These are phyloP conservation scores for Alternaria sp. DNA, from an alignment of 2,329 filamentous ascomycete species.

Conservation along the genomic window DNA sequence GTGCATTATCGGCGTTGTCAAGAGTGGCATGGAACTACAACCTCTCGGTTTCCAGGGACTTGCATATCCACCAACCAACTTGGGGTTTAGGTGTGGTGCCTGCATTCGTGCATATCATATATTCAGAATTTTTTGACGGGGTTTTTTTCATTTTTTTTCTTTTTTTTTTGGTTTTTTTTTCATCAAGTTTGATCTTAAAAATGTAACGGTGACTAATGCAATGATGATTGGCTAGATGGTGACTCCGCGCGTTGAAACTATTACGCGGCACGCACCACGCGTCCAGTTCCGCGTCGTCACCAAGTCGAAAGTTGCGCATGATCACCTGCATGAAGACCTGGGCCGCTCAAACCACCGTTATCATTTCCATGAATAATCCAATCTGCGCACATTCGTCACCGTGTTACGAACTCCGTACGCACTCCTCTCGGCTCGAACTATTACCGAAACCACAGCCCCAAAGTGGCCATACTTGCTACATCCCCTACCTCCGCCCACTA, in stretches of 20 bases:
- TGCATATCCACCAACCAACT: conserved; percentile 2
- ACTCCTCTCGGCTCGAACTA: background rate
- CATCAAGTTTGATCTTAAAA: background rate
- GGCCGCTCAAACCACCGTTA: background rate
- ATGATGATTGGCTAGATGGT: background rate
- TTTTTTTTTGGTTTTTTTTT: background rate
- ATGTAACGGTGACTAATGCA: background rate
- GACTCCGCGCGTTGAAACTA: background rate
- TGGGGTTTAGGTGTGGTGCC: background rate
- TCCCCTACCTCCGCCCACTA: background rate
- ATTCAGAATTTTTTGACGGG: background rate
- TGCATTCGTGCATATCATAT: background rate
- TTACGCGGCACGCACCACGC: too few relatives aligned
- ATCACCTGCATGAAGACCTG: background rate
- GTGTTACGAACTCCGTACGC: background rate
- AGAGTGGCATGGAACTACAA: background rate
- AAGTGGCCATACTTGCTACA: background rate
- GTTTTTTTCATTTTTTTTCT: too few relatives aligned
- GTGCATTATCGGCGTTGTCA: conserved; percentile 15
- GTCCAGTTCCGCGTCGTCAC: background rate
- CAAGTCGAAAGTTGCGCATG: background rate
- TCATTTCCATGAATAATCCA: background rate
- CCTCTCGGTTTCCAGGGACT: conserved; percentile 1
- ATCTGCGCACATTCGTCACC: background rate
- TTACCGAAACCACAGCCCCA: background rate